Evolutionary conservation across 352 stramenopile genomes (phyloP).

Genomic region (Plasmopara viticola): DNA sequence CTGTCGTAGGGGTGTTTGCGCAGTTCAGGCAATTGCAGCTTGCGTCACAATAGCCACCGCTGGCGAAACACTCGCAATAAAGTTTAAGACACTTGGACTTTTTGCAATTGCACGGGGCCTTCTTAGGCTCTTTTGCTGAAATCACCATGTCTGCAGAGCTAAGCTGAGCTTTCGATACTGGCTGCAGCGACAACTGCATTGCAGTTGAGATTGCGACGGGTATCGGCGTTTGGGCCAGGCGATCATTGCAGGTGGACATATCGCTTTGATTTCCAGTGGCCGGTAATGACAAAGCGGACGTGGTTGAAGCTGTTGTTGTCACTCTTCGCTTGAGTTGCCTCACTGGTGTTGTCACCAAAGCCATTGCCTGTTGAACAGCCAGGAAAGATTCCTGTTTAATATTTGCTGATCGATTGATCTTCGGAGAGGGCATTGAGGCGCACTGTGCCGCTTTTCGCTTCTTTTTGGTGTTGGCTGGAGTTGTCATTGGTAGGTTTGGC

Average conservation of each 20-base stretch:
- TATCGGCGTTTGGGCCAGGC: conserved; percentile 25
- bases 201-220: conserved; percentile 8
- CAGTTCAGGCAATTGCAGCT: conserved; percentile 92
- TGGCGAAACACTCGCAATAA: conserved; percentile 94
- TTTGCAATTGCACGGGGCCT: conserved; percentile 93
- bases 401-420: conserved; percentile 10
- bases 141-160: conserved; percentile 3
- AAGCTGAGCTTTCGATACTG: conserved; percentile 17
- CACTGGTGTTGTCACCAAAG: conserved; percentile 13
- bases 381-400: conserved; percentile 11
- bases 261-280: conserved; percentile 2
- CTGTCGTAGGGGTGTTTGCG: conserved; percentile 81
- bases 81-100: conserved; percentile 97
- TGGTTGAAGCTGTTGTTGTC: conserved; percentile 7
- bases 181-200: conserved; percentile 22
- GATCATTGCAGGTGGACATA: conserved; percentile 12
- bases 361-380: conserved; percentile 6
- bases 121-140: conserved; percentile 29
- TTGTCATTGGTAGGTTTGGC: conserved; percentile 5
- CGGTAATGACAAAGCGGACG: conserved; percentile 7
- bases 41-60: conserved; percentile 86
- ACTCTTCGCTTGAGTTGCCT: conserved; percentile 22
- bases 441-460: conserved; percentile 22
- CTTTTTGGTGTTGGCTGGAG: conserved; percentile 7
- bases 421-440: conserved; percentile 16